These are phyloP conservation scores for Inga laurina DNA, from an alignment of 306 rosid genomes.

Conservation along the genomic window DNA sequence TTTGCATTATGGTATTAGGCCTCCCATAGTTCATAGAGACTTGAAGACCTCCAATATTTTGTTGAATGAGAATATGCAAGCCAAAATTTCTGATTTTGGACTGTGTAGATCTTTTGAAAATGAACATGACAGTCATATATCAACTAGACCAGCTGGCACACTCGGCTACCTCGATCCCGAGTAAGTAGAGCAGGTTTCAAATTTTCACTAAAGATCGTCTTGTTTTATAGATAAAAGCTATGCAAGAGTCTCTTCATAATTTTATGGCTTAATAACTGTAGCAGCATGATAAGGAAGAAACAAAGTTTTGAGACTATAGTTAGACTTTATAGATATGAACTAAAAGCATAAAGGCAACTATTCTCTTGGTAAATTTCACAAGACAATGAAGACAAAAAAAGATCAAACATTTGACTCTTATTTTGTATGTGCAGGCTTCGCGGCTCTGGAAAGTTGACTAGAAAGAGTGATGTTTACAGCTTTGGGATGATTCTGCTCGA, in stretches of 20 bases:
- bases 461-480: background rate
- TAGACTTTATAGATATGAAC: background rate
- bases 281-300: background rate
- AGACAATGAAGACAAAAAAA: background rate
- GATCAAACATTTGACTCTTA: background rate
- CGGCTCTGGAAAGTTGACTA: background rate
- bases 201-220: no score
- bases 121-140: conserved; percentile 36
- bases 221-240: no score
- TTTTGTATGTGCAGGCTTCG: conserved; percentile 8
- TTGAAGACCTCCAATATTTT: conserved; percentile 62
- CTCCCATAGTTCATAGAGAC: conserved; percentile 50
- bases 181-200: conserved; percentile 29
- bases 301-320: background rate
- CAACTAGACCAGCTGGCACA: conserved; percentile 43
- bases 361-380: background rate
- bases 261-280: background rate
- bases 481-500: conserved; percentile 44
- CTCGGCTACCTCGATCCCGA: conserved; percentile 51
- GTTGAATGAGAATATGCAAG: conserved; percentile 37
- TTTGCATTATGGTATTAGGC: background rate
- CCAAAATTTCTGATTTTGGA: conserved; percentile 59
- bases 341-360: background rate
- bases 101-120: conserved; percentile 38
- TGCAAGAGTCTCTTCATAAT: background rate